These are phyloP conservation scores for Microstegium vimineum DNA, from an alignment of 176 grass and related monocot genomes.

Conservation along the genomic window DNA sequence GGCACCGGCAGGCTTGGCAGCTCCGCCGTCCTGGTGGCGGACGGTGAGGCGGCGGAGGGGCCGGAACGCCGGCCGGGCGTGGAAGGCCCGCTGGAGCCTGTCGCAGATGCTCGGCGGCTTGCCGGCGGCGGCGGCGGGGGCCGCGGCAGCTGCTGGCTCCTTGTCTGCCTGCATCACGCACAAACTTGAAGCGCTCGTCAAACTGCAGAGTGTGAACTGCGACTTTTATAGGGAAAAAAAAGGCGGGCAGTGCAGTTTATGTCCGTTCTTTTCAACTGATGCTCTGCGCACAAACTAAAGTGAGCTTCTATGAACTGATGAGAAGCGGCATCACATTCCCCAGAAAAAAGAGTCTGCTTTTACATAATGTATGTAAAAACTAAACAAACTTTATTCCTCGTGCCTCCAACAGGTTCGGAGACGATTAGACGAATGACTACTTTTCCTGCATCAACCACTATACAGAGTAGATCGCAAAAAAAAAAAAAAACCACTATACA, in stretches of 20 bases:
- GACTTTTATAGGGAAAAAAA: slow-evolving; percentile 6
- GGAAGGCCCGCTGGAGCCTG: slow-evolving; percentile 39
- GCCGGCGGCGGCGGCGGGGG: neutral
- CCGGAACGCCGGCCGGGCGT: slow-evolving; percentile 26
- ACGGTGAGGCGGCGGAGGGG: slow-evolving; percentile 36
- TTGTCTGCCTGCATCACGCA: slow-evolving; percentile 29
- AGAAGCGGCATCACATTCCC: slow-evolving; percentile 38
- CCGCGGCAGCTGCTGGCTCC: neutral
- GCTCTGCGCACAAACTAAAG: slow-evolving; percentile 37
- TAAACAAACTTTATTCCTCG: no score
- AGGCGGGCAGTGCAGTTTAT: neutral
- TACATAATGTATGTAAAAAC: neutral
- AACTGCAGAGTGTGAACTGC: neutral
- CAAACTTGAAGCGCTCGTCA: neutral
- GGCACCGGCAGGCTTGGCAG: no score
- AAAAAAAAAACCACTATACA: no score
- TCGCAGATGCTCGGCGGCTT: slow-evolving; percentile 25
- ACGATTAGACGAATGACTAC: no score
- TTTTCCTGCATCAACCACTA: no score
- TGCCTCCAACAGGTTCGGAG: neutral
- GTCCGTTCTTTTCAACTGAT: slow-evolving; percentile 30
- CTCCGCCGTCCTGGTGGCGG: slow-evolving; percentile 21
- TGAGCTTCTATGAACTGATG: slow-evolving; percentile 7
- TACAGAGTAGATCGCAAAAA: no score
- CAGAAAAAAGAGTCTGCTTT: neutral